Conservation (phyloP, 208 protist species). For the Vickermania spadyakhi region DNA sequence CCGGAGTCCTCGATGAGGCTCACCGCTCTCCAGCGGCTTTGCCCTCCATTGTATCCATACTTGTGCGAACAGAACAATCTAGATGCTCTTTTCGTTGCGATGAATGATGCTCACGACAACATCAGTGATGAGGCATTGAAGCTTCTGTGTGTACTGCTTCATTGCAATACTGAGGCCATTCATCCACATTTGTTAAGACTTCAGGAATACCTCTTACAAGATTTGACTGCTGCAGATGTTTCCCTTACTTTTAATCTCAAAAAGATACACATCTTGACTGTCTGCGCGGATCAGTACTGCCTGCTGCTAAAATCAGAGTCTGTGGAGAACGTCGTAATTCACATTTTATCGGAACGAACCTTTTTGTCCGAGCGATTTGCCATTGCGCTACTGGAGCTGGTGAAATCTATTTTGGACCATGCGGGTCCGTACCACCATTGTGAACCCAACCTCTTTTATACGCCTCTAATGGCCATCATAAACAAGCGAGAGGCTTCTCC, state of each 20-base stretch:
- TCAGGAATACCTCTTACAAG: slow-evolving; percentile 80
- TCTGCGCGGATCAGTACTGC: slow-evolving; percentile 58
- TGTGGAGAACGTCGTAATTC: slow-evolving; percentile 56
- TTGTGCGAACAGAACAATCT: slow-evolving; percentile 70
- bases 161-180: slow-evolving; percentile 55
- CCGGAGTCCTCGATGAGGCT: slow-evolving; percentile 52
- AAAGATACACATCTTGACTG: slow-evolving; percentile 42
- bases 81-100: slow-evolving; percentile 74
- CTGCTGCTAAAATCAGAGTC: slow-evolving; percentile 50
- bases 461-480: slow-evolving; percentile 55
- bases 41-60: slow-evolving; percentile 58
- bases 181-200: slow-evolving; percentile 52
- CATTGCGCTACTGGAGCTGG: slow-evolving; percentile 53
- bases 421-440: slow-evolving; percentile 45
- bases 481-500: slow-evolving; percentile 64
- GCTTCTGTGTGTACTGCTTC: slow-evolving; percentile 73
- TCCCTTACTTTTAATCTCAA: slow-evolving; percentile 68
- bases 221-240: slow-evolving; percentile 64
- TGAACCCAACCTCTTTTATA: slow-evolving; percentile 32
- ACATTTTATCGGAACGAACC: slow-evolving; percentile 43
- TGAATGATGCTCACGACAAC: slow-evolving; percentile 56
- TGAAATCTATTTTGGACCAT: slow-evolving; percentile 66
- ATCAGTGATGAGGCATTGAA: slow-evolving; percentile 45
- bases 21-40: slow-evolving; percentile 45
- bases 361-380: slow-evolving; percentile 71